phyloP scores from a whole-genome alignment of 2,329 filamentous ascomycete genomes.

The Capronia coronata region DNA sequence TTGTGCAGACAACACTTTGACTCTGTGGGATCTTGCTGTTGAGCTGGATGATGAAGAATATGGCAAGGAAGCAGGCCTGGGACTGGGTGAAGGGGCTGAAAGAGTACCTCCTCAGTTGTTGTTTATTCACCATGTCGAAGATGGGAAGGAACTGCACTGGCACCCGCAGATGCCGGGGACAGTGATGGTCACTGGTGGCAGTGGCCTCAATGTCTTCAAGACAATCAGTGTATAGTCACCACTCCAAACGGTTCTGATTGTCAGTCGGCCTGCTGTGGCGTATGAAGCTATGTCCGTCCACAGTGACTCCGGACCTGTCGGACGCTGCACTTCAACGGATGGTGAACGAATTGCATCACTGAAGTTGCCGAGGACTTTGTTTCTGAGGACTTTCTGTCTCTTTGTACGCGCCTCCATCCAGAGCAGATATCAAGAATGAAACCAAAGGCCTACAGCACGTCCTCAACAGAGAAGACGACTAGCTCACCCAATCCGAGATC shows the following conservation, averaged over 20 bases:
- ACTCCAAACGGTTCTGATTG: not conserved
- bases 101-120: constrained; percentile 81
- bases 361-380: too few species aligned
- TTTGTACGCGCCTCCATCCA: too few species aligned
- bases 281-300: too few species aligned
- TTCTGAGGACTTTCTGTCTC: too few species aligned
- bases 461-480: not conserved
- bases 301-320: too few species aligned
- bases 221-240: constrained; percentile 65
- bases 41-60: constrained; percentile 91
- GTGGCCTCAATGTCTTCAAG: constrained; percentile 73
- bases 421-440: not conserved
- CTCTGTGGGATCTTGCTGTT: constrained; percentile 92
- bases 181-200: constrained; percentile 81
- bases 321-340: too few species aligned
- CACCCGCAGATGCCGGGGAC: constrained; percentile 90
- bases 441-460: not conserved
- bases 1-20: constrained; percentile 87
- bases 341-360: too few species aligned
- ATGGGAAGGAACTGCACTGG: constrained; percentile 95
- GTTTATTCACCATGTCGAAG: constrained; percentile 94
- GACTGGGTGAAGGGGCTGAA: constrained; percentile 27
- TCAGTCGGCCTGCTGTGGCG: not conserved
- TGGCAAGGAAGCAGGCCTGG: constrained; percentile 68
- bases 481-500: too few species aligned